Evolutionary conservation across 1,284 basidiomycete genomes (phyloP), one percentile per base, ranked within the genome.

Genomic region (Polyporus tsugae): DNA sequence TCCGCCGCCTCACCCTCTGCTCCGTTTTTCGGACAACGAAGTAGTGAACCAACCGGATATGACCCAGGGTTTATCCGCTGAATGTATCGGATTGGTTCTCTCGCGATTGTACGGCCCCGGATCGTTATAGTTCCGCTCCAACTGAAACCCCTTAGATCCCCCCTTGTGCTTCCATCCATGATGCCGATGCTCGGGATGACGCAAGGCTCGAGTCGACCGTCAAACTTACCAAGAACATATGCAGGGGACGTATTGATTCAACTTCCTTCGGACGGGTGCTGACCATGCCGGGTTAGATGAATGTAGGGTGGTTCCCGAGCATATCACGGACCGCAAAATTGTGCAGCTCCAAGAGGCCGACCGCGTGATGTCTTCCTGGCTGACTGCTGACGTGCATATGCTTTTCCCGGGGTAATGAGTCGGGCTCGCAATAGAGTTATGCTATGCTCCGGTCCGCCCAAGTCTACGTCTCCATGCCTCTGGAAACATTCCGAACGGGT

Each of bases 381-480:
- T 53, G 52, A 29, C 52, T 53, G 13, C 17, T 29, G 13, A 55
- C 52, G 4, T 7, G 9, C 22, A 58, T 58, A 36, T 33, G 1
- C n/a, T 58, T 55, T 17, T 6, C 13, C 35, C 19, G 55, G 55
- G 35, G 17, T n/a, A 35, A 6, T 19, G 35, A 15, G 35, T 36
- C 38, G 35, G n/a, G 55, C 19, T 58, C 35, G 3, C 35, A 38
- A 36, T 36, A 11, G 35, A 58, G 9, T n/a, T 33, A 17, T 58
- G 17, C 19, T n/a, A n/a, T 10, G 17, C 19, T 58, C 53, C 17
- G 35, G 55, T 33, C 19, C 55, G 46, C 11, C 22, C 46, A 10
- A 49, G 46, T 49, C 22, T 49, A 38, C 35, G 55, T 22, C 55
- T 58, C 55, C 55, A 58, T 58, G 35, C 17, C 29, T 58, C 19